Evolutionary conservation across 106 monocot genomes (phyloP), one percentile per base, ranked within the genome.

Genomic region (Triglochin maritima): DNA sequence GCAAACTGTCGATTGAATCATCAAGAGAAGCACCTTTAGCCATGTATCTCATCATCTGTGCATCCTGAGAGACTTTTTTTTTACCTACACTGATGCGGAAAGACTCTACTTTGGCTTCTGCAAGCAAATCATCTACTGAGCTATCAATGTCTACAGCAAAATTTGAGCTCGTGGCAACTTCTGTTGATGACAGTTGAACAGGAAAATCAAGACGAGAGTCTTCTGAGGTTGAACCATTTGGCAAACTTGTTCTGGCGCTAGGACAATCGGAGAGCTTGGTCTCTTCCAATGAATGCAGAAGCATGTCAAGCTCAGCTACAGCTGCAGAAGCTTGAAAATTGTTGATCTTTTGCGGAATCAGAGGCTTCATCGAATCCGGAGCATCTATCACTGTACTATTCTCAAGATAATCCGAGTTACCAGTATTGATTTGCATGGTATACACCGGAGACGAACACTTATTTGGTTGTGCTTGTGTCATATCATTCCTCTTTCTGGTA

Each of bases 41-140:
- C 7, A 17, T 10, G 61, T n/a, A 29, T 49, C n/a, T 61, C 61
- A 16, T 7, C 2, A 9, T 3, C 4, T 12, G 15, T 6, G 43
- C 9, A 50, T 46, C 46, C 15, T 17, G 60, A 14, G 48, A 8
- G 6, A 49, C 59, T 43, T 4, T 49, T 7, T 13, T 71, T n/a
- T 3, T 4, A 50, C n/a, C 43, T 54, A 6, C 59, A 60, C 41
- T 9, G 6, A 6, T 12, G 47, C 16, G 3, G 16, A 13, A 51
- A 42, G 60, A 49, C 17, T 43, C 46, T 12, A 61, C 7, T 42
- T 17, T 5, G 29, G 49, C 47, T 45, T 69, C 71, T 41, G 9
- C 61, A 71, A 71, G 50, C 12, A 71, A 61, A 61, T 52, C 71
- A 71, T 71, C 60, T 50, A 61, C 46, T 4, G 60, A 13, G 13